These are phyloP conservation scores for Neurospora sp. DNA, from an alignment of 495 filamentous ascomycete genomes.

Conservation along the genomic window DNA sequence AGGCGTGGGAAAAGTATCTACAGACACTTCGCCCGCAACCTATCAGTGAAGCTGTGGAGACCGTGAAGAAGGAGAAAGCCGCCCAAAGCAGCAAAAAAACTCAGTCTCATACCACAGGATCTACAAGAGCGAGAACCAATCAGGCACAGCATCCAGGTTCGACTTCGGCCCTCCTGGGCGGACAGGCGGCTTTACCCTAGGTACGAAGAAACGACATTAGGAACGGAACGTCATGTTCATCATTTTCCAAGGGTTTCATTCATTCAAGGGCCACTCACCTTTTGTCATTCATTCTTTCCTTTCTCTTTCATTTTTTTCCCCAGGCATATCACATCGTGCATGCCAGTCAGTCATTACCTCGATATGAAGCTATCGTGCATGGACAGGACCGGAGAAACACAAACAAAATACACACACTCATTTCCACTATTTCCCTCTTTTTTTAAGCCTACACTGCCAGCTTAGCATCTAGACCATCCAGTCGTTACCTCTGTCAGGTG, in stretches of 20 bases:
- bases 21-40: no score
- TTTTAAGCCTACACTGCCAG: not conserved
- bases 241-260: not conserved
- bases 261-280: not conserved
- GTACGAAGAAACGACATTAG: no score
- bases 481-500: not conserved
- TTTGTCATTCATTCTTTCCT: not conserved
- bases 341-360: not conserved
- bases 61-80: no score
- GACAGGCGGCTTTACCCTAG: no score
- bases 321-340: not conserved
- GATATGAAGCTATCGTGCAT: not conserved
- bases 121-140: no score
- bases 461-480: not conserved
- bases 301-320: not conserved
- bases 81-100: no score
- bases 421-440: not conserved
- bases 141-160: no score
- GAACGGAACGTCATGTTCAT: no score
- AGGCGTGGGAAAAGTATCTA: no score
- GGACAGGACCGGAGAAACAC: not conserved
- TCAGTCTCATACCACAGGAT: no score
- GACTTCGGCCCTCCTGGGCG: no score
- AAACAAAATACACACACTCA: not conserved
- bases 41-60: no score